Conservation (phyloP, 1,284 basidiomycete species). For the Lentinus polychrous region DNA sequence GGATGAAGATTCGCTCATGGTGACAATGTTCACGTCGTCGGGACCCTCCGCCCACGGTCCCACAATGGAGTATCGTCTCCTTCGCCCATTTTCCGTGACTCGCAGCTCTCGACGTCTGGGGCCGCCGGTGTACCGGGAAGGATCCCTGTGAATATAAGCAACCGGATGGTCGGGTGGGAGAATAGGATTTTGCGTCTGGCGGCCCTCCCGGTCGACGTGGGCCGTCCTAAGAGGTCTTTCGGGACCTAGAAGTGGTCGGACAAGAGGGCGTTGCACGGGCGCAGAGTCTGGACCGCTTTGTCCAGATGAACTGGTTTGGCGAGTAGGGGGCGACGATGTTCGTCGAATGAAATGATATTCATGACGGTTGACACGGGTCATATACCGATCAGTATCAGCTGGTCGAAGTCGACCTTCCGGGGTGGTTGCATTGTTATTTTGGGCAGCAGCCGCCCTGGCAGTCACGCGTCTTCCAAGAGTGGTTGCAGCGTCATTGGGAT, state of each 20-base stretch:
- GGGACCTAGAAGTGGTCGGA: no score
- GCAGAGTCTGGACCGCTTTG: no score
- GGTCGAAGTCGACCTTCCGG: not conserved
- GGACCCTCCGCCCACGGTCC: not conserved
- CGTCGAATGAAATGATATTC: not conserved
- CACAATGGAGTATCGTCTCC: not conserved
- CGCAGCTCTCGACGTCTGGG: not conserved
- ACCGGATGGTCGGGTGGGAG: not conserved
- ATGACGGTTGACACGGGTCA: not conserved
- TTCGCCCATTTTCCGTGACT: not conserved
- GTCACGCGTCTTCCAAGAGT: conserved; percentile 22
- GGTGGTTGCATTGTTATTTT: not conserved
- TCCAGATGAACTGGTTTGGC: no score
- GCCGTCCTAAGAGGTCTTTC: not conserved
- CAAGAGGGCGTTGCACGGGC: no score
- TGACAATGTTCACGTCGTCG: not conserved
- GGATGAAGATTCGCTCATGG: not conserved
- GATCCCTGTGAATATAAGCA: not conserved
- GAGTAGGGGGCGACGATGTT: no score
- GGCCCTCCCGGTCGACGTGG: not conserved
- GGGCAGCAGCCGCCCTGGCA: conserved; percentile 14
- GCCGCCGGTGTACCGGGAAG: not conserved
- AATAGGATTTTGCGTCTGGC: not conserved
- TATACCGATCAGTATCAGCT: no score
- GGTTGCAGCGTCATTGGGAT: conserved; percentile 15